These are phyloP conservation scores for Escovopsis sp. DNA, from an alignment of 2,329 filamentous ascomycete species.

Conservation along the genomic window DNA sequence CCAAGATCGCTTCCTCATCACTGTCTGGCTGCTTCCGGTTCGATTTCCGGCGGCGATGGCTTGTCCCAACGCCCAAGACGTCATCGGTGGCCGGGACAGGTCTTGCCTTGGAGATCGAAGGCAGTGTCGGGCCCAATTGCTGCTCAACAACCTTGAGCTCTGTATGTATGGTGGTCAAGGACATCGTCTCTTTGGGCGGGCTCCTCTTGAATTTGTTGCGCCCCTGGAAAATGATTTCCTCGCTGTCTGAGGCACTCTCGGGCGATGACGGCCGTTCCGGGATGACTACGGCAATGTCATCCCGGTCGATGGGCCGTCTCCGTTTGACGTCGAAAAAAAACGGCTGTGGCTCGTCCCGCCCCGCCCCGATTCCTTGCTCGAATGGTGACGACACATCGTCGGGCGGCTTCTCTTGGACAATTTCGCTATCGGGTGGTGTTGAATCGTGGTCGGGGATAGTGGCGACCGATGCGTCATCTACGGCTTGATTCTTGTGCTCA, in stretches of 20 bases:
- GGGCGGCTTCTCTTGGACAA: no score
- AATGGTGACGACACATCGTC: no score
- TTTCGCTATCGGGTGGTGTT: neutral
- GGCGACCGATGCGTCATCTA: constrained; percentile 2
- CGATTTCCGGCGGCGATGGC: constrained; percentile 9
- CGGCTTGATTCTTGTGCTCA: constrained; percentile 11
- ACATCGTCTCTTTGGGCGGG: constrained; percentile 5
- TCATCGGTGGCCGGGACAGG: neutral
- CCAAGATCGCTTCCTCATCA: constrained; percentile 41
- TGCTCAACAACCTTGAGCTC: constrained; percentile 9
- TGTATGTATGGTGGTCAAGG: constrained; percentile 15
- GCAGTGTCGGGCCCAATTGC: neutral
- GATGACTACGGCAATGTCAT: constrained; percentile 2
- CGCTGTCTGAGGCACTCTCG: constrained; percentile 37
- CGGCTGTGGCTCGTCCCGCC: constrained; percentile 3
- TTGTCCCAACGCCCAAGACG: constrained; percentile 6
- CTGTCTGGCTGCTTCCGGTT: constrained; percentile 5
- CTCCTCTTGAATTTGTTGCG: constrained; percentile 22
- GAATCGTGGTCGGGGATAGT: neutral
- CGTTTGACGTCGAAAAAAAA: constrained; percentile 24
- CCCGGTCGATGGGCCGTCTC: neutral
- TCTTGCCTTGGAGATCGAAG: neutral
- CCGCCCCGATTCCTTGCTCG: constrained; percentile 10
- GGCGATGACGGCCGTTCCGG: constrained; percentile 10
- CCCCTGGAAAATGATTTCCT: constrained; percentile 55